A percentile compares a stretch with the other conserved stretches of the same genome.
Evolutionary conservation across 768 basidiomycete species (phyloP).

Genomic region (Leucogyrophana mollusca): DNA sequence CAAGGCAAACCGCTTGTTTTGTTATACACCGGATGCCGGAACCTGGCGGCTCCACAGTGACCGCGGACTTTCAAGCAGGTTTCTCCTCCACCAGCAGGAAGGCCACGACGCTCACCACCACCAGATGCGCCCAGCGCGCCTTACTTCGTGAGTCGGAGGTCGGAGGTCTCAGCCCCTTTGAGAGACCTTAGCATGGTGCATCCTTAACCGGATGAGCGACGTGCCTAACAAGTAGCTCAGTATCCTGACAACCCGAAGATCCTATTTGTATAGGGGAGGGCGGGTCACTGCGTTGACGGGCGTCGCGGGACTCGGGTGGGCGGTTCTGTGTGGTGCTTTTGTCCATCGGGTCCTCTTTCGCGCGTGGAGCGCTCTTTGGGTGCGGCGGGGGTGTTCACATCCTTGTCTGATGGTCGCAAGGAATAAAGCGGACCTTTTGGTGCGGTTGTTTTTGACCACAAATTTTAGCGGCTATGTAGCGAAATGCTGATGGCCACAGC

Average conservation of each 20-base stretch:
- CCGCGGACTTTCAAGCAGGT: neutral
- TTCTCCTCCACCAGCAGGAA: slow-evolving; percentile 37
- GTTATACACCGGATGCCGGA: neutral
- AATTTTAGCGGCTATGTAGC: neutral
- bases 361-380: slow-evolving; percentile 9
- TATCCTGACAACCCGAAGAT: slow-evolving; percentile 39
- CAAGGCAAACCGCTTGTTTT: neutral
- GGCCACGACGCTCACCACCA: slow-evolving; percentile 66
- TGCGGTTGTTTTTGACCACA: slow-evolving; percentile 6
- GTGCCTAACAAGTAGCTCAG: slow-evolving; percentile 61
- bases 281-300: slow-evolving; percentile 44
- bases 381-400: slow-evolving; percentile 7
- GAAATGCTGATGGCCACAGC: too few species aligned
- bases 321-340: too few species aligned
- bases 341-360: slow-evolving; percentile 5
- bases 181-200: slow-evolving; percentile 59
- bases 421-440: too few species aligned
- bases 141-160: slow-evolving; percentile 69
- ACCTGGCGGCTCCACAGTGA: neutral
- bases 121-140: slow-evolving; percentile 32
- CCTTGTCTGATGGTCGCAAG: neutral
- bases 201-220: slow-evolving; percentile 53
- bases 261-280: slow-evolving; percentile 33
- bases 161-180: slow-evolving; percentile 67
- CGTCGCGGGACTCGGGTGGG: slow-evolving; percentile 51